phyloP scores from a whole-genome alignment of 768 basidiomycete genomes.

The Lactarius pseudohatsudake region DNA sequence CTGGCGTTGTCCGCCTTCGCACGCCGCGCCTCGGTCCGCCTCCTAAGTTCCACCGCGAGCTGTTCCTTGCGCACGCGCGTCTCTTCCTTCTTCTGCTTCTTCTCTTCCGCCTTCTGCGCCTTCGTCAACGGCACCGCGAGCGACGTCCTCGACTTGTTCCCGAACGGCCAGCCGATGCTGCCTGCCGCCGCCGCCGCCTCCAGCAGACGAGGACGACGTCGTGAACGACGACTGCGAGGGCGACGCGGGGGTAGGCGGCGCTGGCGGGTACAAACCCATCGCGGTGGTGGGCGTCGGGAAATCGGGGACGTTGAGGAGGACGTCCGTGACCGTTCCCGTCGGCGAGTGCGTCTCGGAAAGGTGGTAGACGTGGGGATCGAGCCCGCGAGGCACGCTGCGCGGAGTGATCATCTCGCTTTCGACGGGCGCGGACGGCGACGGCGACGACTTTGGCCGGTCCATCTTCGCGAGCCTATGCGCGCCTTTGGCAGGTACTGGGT shows the following conservation, averaged over 20 bases:
- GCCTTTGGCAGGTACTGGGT: constrained; percentile 4
- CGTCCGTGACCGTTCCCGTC: background rate
- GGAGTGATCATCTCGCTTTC: background rate
- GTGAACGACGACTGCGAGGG: background rate
- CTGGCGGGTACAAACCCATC: background rate
- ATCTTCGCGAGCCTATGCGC: constrained; percentile 4
- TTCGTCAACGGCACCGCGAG: constrained; percentile 16
- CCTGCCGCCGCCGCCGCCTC: background rate
- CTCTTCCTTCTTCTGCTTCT: constrained; percentile 44
- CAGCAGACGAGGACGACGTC: background rate
- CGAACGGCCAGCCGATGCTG: constrained; percentile 10
- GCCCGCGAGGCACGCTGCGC: background rate
- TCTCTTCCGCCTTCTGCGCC: constrained; percentile 39
- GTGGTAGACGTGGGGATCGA: background rate
- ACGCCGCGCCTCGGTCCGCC: constrained; percentile 37
- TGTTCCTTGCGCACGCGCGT: constrained; percentile 42
- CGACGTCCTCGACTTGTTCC: background rate
- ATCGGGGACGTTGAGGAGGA: background rate
- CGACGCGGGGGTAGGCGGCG: background rate
- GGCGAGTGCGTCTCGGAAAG: background rate
- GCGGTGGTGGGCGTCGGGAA: background rate
- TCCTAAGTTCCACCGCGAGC: constrained; percentile 48
- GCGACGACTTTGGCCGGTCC: constrained; percentile 3
- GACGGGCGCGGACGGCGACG: background rate
- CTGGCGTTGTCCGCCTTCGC: constrained; percentile 23